Conservation (phyloP, 1,284 basidiomycete species). For the Vanrija sp. region DNA sequence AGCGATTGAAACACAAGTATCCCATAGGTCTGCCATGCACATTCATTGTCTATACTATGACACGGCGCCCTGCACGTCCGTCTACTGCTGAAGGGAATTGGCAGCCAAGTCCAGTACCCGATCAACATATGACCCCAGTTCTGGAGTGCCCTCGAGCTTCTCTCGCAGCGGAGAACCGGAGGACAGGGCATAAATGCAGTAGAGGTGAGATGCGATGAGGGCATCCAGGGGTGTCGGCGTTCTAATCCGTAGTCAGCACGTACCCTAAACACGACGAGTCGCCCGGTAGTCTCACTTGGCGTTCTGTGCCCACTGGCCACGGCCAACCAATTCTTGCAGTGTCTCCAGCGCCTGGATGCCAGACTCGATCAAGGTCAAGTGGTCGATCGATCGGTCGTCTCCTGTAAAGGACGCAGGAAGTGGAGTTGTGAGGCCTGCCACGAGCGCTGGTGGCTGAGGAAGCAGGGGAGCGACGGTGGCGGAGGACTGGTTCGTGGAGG, state of each 20-base stretch:
- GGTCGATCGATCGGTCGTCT: constrained; percentile 26
- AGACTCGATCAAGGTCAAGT: constrained; percentile 15
- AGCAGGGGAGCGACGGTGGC: constrained; percentile 19
- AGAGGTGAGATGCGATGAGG: constrained; percentile 42
- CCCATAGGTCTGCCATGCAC: too few species aligned
- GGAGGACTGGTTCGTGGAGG: constrained; percentile 6
- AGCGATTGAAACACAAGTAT: too few species aligned
- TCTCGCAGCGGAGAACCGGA: constrained; percentile 17
- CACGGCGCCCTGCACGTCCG: not conserved
- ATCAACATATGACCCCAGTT: constrained; percentile 31
- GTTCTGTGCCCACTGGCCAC: constrained; percentile 29
- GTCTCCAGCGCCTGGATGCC: constrained; percentile 32
- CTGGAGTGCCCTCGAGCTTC: constrained; percentile 16
- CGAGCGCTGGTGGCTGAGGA: constrained; percentile 31
- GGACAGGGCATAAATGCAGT: constrained; percentile 31
- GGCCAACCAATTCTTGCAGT: constrained; percentile 13
- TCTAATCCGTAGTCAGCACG: constrained; percentile 14
- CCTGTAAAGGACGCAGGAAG: constrained; percentile 41
- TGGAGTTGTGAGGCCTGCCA: constrained; percentile 38
- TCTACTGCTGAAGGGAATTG: not conserved
- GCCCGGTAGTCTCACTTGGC: constrained; percentile 40
- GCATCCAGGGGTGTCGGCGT: constrained; percentile 44
- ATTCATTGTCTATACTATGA: too few species aligned
- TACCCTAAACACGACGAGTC: not conserved
- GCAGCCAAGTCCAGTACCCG: constrained; percentile 11